Conservation (phyloP, 768 basidiomycete genomes). For the Psilocybe azurescens region DNA sequence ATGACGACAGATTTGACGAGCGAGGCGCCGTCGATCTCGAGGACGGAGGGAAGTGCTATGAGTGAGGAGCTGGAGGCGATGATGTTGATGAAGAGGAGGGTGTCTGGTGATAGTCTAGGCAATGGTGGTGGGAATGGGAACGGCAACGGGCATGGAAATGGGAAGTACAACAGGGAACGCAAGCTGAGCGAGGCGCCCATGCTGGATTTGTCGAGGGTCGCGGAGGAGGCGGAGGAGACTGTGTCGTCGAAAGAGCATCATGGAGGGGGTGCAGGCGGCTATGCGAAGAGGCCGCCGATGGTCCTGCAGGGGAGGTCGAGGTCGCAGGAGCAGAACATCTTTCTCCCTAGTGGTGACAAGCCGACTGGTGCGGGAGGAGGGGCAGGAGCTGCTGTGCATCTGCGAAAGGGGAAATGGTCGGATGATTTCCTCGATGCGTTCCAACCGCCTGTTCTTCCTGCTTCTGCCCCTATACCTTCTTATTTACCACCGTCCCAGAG, state of each 20-base stretch:
- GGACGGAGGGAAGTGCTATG: conserved; percentile 69
- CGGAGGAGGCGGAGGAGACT: conserved; percentile 74
- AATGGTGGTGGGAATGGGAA: conserved; percentile 15
- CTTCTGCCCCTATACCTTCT: neutral
- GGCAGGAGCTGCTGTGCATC: conserved; percentile 45
- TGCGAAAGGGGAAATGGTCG: conserved; percentile 84
- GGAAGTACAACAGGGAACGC: conserved; percentile 51
- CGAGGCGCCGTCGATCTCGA: conserved; percentile 70
- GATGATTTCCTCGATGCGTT: conserved; percentile 78
- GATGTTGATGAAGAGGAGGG: conserved; percentile 28
- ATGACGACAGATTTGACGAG: conserved; percentile 83
- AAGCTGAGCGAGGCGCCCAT: conserved; percentile 65
- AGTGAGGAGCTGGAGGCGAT: conserved; percentile 52
- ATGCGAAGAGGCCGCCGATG: conserved; percentile 21
- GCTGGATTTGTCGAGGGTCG: conserved; percentile 68
- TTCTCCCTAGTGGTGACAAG: neutral
- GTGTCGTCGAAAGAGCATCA: conserved; percentile 38
- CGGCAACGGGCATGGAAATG: conserved; percentile 8
- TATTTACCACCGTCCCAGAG: neutral
- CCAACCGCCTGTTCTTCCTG: conserved; percentile 31
- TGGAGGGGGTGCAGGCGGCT: conserved; percentile 1
- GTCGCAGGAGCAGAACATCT: conserved; percentile 27
- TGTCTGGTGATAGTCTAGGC: conserved; percentile 16
- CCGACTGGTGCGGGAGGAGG: conserved; percentile 29
- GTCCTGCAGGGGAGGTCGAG: conserved; percentile 13